Percentiles rank a stretch among this genome's conserved stretches.
phyloP scores from a whole-genome alignment of 805 yeast species.

The Ogataea siamensis region DNA sequence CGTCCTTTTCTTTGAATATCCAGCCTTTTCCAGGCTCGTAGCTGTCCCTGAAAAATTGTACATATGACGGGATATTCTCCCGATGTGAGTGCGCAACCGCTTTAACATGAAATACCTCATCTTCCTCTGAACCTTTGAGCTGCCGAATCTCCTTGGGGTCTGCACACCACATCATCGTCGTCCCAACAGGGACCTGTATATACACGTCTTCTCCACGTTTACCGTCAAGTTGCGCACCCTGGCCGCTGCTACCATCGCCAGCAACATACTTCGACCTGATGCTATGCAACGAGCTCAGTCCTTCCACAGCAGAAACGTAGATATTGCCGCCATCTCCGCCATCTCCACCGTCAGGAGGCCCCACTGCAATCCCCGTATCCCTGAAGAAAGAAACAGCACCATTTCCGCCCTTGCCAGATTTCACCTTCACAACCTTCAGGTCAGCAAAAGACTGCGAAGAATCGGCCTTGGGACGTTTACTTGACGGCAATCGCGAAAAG shows the following conservation, averaged over 20 bases:
- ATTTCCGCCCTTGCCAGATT: constrained; percentile 85
- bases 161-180: constrained; percentile 81
- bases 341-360: constrained; percentile 99
- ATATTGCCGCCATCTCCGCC: constrained; percentile 93
- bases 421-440: constrained; percentile 60
- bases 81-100: constrained; percentile 23
- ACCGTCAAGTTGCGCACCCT: constrained; percentile 81
- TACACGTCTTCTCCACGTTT: constrained; percentile 74
- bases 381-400: constrained; percentile 85
- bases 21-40: constrained; percentile 79
- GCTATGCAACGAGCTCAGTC: constrained; percentile 68
- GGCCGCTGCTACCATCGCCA: constrained; percentile 68
- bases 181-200: constrained; percentile 89
- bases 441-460: constrained; percentile 52
- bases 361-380: constrained; percentile 79
- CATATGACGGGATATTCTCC: constrained; percentile 35
- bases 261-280: constrained; percentile 69
- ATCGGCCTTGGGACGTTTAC: constrained; percentile 44
- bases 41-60: constrained; percentile 65
- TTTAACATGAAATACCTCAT: constrained; percentile 29
- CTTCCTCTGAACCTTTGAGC: constrained; percentile 17
- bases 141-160: constrained; percentile 51
- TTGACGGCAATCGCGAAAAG: constrained; percentile 35
- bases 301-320: constrained; percentile 76
- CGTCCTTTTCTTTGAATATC: constrained; percentile 78